Conservation (phyloP, 2,329 filamentous ascomycete species). For the Domatiomyces globalis region DNA sequence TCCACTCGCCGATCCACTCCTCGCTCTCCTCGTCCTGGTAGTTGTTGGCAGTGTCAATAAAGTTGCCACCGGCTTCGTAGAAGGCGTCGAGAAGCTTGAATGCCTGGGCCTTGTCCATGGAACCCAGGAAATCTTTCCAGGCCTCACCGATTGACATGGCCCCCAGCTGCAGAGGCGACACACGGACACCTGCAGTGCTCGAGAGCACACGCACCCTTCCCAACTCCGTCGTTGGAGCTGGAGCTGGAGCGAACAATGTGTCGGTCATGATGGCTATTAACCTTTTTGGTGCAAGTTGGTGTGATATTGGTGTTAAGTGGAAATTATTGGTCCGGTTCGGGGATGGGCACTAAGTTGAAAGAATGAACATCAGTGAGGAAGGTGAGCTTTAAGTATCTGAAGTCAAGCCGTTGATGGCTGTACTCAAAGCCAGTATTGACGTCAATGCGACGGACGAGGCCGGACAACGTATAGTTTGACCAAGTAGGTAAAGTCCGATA, state of each 20-base stretch:
- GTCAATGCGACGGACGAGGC: too few species aligned
- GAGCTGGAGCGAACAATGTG: conserved; percentile 26
- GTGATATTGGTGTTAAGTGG: not conserved
- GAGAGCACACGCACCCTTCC: conserved; percentile 53
- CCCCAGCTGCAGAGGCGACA: conserved; percentile 45
- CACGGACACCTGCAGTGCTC: conserved; percentile 49
- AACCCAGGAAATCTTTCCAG: conserved; percentile 41
- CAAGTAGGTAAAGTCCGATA: too few species aligned
- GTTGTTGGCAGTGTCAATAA: conserved; percentile 57
- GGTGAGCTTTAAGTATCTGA: too few species aligned
- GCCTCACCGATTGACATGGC: conserved; percentile 27
- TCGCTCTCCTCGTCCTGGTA: conserved; percentile 54
- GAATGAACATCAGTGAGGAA: too few species aligned
- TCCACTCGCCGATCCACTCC: conserved; percentile 50
- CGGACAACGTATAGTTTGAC: too few species aligned
- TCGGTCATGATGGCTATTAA: not conserved
- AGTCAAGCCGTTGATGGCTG: too few species aligned
- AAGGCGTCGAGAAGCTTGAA: conserved; percentile 55
- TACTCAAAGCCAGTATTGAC: too few species aligned
- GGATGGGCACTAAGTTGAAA: too few species aligned
- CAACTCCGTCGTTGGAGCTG: conserved; percentile 45
- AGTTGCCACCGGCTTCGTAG: conserved; percentile 52
- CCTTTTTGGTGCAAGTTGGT: too few species aligned
- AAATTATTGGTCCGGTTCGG: too few species aligned
- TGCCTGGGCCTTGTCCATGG: conserved; percentile 47